Percentiles rank a stretch among this genome's conserved stretches.
These are phyloP conservation scores for Metschnikowia picachoensis DNA, from an alignment of 805 yeast species.

Conservation along the genomic window DNA sequence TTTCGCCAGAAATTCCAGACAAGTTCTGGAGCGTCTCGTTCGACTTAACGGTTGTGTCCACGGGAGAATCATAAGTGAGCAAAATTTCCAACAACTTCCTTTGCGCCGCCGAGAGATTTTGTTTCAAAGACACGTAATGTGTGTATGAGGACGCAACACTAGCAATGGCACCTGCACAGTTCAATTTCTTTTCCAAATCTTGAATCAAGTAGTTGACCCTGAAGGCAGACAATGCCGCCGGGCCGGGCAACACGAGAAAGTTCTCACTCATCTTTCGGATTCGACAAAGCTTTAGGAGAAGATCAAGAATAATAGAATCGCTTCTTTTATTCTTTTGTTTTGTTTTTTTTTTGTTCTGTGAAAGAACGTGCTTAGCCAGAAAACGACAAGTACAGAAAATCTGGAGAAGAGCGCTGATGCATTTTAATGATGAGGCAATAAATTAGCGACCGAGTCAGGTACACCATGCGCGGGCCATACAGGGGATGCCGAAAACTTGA, in stretches of 20 bases:
- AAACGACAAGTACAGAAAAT: background rate
- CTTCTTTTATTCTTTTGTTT: background rate
- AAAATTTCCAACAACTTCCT: slow-evolving; percentile 52
- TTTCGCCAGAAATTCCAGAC: slow-evolving; percentile 26
- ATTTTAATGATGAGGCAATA: background rate
- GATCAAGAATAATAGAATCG: background rate
- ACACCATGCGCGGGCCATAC: background rate
- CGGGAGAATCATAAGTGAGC: slow-evolving; percentile 68
- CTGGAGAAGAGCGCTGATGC: background rate
- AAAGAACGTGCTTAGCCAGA: slow-evolving; percentile 1
- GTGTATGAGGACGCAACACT: slow-evolving; percentile 71
- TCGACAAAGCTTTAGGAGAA: background rate
- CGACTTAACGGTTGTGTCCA: slow-evolving; percentile 50
- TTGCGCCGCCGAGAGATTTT: slow-evolving; percentile 37
- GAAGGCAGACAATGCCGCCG: slow-evolving; percentile 83
- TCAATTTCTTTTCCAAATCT: slow-evolving; percentile 69
- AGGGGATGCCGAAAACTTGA: too few relatives aligned
- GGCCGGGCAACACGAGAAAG: slow-evolving; percentile 67
- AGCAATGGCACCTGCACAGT: slow-evolving; percentile 56
- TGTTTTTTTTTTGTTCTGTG: background rate
- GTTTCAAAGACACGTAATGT: slow-evolving; percentile 69
- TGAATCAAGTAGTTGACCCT: slow-evolving; percentile 70
- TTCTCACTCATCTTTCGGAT: slow-evolving; percentile 15
- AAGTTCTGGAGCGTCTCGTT: slow-evolving; percentile 37
- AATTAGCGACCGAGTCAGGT: slow-evolving; percentile 5